phyloP scores from a whole-genome alignment of 179 eudicot species.

The Drosera spatulata region DNA sequence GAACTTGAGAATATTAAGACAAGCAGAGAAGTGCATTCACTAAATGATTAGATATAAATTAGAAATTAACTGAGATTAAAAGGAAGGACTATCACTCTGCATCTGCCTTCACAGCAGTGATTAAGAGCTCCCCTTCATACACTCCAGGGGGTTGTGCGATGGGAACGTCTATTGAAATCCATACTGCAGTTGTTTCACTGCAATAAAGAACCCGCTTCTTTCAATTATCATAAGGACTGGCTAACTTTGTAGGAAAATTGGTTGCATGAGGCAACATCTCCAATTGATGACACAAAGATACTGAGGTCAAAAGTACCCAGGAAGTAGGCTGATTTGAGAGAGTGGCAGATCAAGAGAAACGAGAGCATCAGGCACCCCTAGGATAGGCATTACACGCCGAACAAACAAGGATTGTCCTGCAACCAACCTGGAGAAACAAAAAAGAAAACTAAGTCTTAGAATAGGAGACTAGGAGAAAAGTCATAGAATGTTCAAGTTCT shows the following conservation, averaged over 20 bases:
- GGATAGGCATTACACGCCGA: conserved; percentile 74
- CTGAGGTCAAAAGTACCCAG: conserved; percentile 47
- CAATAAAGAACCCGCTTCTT: conserved; percentile 17
- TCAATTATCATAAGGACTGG: conserved; percentile 6
- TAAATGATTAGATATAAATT: not conserved
- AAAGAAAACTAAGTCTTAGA: too few species aligned
- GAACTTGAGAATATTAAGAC: too few species aligned
- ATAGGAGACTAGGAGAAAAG: too few species aligned
- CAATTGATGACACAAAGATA: not conserved
- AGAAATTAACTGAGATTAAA: conserved; percentile 25
- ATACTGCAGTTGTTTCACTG: conserved; percentile 88
- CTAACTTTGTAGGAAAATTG: not conserved
- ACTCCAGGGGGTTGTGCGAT: conserved; percentile 70
- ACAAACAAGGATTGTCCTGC: conserved; percentile 59
- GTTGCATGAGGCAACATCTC: not conserved
- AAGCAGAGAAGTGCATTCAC: too few species aligned
- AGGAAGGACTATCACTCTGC: conserved; percentile 58
- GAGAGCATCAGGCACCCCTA: conserved; percentile 99
- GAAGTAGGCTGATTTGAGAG: conserved; percentile 46
- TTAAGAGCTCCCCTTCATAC: conserved; percentile 74
- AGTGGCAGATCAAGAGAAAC: conserved; percentile 81
- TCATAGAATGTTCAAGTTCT: too few species aligned
- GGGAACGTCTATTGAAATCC: conserved; percentile 83
- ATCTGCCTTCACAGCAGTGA: conserved; percentile 70
- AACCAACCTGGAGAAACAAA: conserved; percentile 39